A percentile compares a stretch with the other conserved stretches of the same genome.
Evolutionary conservation across 148 eudicot species (phyloP).

Genomic region (Nepenthes mirabilis): DNA sequence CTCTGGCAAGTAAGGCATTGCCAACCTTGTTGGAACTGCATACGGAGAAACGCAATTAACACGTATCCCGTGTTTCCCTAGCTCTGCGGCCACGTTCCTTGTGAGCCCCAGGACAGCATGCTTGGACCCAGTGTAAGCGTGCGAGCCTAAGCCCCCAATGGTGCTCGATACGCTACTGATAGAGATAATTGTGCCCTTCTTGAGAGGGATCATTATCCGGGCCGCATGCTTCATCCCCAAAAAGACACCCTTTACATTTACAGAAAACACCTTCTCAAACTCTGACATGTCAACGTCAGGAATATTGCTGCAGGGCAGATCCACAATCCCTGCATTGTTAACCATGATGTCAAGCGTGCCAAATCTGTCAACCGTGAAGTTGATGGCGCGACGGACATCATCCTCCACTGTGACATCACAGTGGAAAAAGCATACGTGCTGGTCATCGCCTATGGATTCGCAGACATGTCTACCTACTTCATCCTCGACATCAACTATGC

Average conservation of each 20-base stretch:
- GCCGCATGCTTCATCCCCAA: constrained; percentile 97
- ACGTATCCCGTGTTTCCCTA: constrained; percentile 69
- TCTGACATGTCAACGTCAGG: constrained; percentile 37
- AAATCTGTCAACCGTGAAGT: constrained; percentile 43
- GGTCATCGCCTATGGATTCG: constrained; percentile 31
- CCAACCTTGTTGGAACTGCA: constrained; percentile 57
- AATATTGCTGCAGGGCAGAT: constrained; percentile 59
- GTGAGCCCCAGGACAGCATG: constrained; percentile 89
- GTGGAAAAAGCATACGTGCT: constrained; percentile 31
- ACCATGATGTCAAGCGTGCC: constrained; percentile 79
- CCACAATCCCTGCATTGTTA: constrained; percentile 74
- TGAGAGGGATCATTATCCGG: constrained; percentile 71
- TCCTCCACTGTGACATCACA: constrained; percentile 68
- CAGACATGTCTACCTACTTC: constrained; percentile 43
- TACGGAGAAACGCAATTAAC: constrained; percentile 94
- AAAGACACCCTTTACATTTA: constrained; percentile 75
- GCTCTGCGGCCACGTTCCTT: constrained; percentile 80
- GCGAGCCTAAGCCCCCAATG: constrained; percentile 67
- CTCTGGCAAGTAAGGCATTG: constrained; percentile 55
- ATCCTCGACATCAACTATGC: constrained; percentile 55
- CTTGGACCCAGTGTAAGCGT: constrained; percentile 78
- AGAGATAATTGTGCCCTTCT: constrained; percentile 65
- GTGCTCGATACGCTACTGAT: constrained; percentile 53
- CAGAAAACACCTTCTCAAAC: constrained; percentile 55
- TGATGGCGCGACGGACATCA: constrained; percentile 52